Percentiles rank a stretch among this genome's conserved stretches.
Conservation (phyloP, 2,329 filamentous ascomycete species). For the Talaromyces piceae region DNA sequence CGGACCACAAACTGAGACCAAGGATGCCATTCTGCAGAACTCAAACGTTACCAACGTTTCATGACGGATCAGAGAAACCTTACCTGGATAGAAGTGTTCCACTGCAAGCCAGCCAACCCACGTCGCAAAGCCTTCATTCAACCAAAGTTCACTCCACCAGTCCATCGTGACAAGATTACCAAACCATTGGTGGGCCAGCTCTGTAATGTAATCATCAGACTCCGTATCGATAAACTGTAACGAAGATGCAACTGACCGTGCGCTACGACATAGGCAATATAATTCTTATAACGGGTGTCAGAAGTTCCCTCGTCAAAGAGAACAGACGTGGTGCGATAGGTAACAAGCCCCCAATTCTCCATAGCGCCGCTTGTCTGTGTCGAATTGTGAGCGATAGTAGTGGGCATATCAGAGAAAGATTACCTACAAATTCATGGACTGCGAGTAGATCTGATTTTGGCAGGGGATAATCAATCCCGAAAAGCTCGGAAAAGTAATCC, state of each 20-base stretch:
- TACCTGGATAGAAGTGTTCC: slow-evolving; percentile 77
- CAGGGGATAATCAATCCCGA: slow-evolving; percentile 84
- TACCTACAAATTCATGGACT: slow-evolving; percentile 80
- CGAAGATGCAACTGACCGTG: slow-evolving; percentile 46
- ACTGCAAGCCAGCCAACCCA: slow-evolving; percentile 96
- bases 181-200: slow-evolving; percentile 95
- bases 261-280: slow-evolving; percentile 94
- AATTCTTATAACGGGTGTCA: slow-evolving; percentile 82
- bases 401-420: background rate
- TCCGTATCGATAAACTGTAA: background rate
- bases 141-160: slow-evolving; percentile 91
- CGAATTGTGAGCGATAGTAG: slow-evolving; percentile 29
- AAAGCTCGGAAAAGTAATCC: slow-evolving; percentile 93
- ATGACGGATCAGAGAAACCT: slow-evolving; percentile 16
- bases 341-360: slow-evolving; percentile 96
- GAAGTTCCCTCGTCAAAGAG: slow-evolving; percentile 93
- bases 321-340: slow-evolving; percentile 89
- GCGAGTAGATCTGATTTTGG: slow-evolving; percentile 87
- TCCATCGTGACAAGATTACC: slow-evolving; percentile 95
- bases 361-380: slow-evolving; percentile 58
- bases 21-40: slow-evolving; percentile 71
- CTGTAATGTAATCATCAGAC: slow-evolving; percentile 30
- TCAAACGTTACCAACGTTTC: no score
- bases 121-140: slow-evolving; percentile 94
- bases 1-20: slow-evolving; percentile 91